Evolutionary conservation across 2,329 filamentous ascomycete species (phyloP), one percentile per base, ranked within the genome.

Genomic region (Tympanopsis confertula): DNA sequence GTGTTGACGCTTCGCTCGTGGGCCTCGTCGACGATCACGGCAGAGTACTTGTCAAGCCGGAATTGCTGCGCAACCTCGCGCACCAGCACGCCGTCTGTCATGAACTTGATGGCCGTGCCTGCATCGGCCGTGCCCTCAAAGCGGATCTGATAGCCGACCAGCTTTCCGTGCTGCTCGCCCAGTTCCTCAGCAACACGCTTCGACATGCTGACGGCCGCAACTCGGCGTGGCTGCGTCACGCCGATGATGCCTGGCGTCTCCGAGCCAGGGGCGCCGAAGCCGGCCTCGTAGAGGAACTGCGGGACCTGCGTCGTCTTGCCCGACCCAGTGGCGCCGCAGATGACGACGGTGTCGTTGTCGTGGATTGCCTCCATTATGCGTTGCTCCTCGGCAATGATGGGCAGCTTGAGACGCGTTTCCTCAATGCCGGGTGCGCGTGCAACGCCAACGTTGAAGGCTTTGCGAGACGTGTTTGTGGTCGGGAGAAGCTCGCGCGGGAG

Each of bases 1-100:
- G 93, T 98, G 53, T 98, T 96, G 50, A 95, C 84, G 50, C 87
- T 96, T 49, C 93, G 77, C 57, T 98, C 91, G 63, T 98, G 91
- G 2, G 91, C 91, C 59, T 98, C 91, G 50, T 98, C 91, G 43
- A 98, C 89, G 36, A 98, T 75, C 37, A 98, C 83, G 13, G 83
- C 84, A 1, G 89, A 95, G 58, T 98, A 98, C 49, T 93, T 93
- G 36, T 72, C 76, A 32, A 98, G 62, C 0, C 86, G 71, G 51
- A 96, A 86, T 53, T 98, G 91, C 45, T 91, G 80, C 1, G 85
- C 80, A 38, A 95, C 81, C 58, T 98, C 91, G 40, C 91, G 80
- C 7, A 98, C 71, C 42, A 98, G 66, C 19, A 98, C 88, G 69
- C 91, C 91, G 57, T 98, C 91, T 0, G 91, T 98, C 88, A 98